These are phyloP conservation scores for Diaporthe australafricana DNA, from an alignment of 2,329 filamentous ascomycete species.

Conservation along the genomic window DNA sequence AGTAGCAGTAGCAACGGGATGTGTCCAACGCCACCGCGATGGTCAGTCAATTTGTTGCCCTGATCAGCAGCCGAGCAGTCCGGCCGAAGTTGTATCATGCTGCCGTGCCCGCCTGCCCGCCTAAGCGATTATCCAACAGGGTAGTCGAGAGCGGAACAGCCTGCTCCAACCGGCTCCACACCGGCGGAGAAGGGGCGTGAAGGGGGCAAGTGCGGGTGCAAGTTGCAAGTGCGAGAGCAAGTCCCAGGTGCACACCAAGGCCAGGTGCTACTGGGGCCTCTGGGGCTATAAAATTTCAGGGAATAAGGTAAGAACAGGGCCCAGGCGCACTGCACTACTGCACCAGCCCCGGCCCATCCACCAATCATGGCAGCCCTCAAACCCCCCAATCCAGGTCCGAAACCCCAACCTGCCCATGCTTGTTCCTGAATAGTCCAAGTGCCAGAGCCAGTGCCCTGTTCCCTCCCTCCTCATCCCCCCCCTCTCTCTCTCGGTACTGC, in stretches of 20 bases:
- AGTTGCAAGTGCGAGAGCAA: neutral
- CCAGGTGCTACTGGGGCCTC: neutral
- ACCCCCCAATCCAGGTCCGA: constrained; percentile 30
- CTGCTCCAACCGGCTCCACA: constrained; percentile 24
- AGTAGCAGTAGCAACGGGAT: neutral
- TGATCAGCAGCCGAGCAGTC: constrained; percentile 23
- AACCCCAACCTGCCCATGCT: constrained; percentile 30
- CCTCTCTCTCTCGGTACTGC: neutral
- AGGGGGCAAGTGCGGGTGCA: constrained; percentile 6
- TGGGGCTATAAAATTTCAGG: constrained; percentile 10
- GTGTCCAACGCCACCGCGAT: constrained; percentile 19
- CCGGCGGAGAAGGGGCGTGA: constrained; percentile 19
- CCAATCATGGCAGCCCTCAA: constrained; percentile 20
- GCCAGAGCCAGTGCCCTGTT: neutral
- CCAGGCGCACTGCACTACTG: constrained; percentile 14
- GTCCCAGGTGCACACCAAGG: neutral
- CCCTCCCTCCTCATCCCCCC: neutral
- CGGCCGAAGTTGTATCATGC: constrained; percentile 17
- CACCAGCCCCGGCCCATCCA: constrained; percentile 5
- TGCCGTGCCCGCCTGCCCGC: neutral
- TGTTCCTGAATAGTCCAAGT: constrained; percentile 34
- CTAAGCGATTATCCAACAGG: neutral
- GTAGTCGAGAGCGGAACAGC: neutral
- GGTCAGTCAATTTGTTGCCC: neutral
- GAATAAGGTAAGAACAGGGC: constrained; percentile 13